phyloP scores from a whole-genome alignment of 371 early-diverging fungal genomes.

The Sporodiniella umbellata region DNA sequence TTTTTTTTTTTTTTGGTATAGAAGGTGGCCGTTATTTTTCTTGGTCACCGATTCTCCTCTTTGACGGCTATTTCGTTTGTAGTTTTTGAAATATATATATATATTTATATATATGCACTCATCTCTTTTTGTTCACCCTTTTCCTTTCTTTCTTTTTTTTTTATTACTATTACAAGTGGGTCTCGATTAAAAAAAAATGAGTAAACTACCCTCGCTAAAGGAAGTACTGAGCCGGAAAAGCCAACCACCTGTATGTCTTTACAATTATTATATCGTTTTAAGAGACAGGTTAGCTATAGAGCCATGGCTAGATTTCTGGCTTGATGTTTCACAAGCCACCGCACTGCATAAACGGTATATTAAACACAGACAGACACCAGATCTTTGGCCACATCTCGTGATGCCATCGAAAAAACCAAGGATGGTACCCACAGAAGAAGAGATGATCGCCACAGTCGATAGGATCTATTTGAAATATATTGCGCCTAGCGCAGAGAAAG shows the following conservation, averaged over 20 bases:
- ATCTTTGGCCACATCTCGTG: constrained; percentile 15
- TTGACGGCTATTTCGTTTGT: too few relatives aligned
- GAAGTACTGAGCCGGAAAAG: constrained; percentile 59
- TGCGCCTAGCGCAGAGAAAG: constrained; percentile 54
- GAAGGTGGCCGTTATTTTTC: too few relatives aligned
- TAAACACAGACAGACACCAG: constrained; percentile 13
- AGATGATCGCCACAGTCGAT: constrained; percentile 51
- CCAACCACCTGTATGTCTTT: constrained; percentile 64
- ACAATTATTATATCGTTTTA: constrained; percentile 64
- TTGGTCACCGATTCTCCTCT: too few relatives aligned
- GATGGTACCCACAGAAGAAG: constrained; percentile 36
- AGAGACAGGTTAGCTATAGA: constrained; percentile 52
- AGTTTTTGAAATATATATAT: too few relatives aligned
- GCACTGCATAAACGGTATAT: constrained; percentile 50
- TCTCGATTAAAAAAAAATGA: neutral
- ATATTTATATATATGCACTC: too few relatives aligned
- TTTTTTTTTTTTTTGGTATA: too few relatives aligned
- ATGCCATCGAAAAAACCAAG: constrained; percentile 9
- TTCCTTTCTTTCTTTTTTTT: too few relatives aligned
- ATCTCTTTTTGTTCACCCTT: too few relatives aligned
- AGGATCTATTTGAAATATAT: constrained; percentile 58
- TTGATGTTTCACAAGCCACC: constrained; percentile 63
- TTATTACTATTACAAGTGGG: too few relatives aligned
- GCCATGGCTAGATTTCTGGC: constrained; percentile 63
- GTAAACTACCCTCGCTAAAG: constrained; percentile 50